A percentile compares a stretch with the other conserved stretches of the same genome.
Conservation (phyloP, 2,329 filamentous ascomycete genomes). For the Fusarium newnesense region DNA sequence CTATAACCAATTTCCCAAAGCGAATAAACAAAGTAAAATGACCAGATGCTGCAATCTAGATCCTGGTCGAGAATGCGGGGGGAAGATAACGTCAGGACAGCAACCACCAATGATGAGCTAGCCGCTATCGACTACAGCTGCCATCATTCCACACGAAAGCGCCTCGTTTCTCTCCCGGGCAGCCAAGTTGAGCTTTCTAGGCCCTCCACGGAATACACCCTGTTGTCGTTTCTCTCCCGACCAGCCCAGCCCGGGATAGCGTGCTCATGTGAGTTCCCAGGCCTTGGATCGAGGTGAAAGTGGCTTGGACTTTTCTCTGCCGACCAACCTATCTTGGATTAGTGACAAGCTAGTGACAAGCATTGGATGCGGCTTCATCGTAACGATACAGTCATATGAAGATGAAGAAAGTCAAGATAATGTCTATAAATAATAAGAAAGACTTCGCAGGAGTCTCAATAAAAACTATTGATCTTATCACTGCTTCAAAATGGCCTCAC, state of each 20-base stretch:
- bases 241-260: neutral
- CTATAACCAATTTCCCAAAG: neutral
- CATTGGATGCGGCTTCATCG: neutral
- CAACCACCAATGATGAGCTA: neutral
- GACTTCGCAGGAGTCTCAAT: rapidly evolving
- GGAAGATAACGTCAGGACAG: neutral
- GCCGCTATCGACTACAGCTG: neutral
- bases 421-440: neutral
- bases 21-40: neutral
- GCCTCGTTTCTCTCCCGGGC: neutral
- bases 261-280: neutral
- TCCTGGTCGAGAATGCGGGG: neutral
- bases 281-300: neutral
- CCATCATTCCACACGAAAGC: neutral
- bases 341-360: neutral
- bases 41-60: neutral
- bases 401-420: neutral
- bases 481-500: neutral
- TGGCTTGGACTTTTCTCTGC: neutral
- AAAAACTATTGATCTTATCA: neutral
- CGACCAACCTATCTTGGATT: slow-evolving; percentile 1
- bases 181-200: neutral
- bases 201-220: neutral
- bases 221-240: neutral
- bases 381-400: neutral